Evolutionary conservation across 148 eudicot genomes (phyloP).

Genomic region (Vaccinium darrowii): DNA sequence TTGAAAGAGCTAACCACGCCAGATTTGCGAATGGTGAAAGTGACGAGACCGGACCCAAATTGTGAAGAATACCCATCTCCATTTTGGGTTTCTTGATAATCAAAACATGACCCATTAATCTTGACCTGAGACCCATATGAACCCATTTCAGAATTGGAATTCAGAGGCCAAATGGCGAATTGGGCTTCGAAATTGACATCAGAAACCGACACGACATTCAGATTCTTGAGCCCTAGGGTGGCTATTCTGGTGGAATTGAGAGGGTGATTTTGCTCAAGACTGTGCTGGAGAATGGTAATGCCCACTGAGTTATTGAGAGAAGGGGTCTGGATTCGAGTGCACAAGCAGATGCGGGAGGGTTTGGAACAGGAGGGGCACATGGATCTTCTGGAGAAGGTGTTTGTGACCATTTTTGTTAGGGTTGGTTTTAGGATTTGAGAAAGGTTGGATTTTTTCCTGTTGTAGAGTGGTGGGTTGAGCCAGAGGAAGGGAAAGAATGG

Average conservation of each 20-base stretch:
- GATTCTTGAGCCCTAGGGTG: slow-evolving; percentile 58
- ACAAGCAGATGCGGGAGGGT: slow-evolving; percentile 65
- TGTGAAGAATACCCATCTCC: slow-evolving; percentile 14
- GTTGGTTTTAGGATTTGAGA: slow-evolving; percentile 32
- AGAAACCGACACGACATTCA: slow-evolving; percentile 45
- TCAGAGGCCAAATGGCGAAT: slow-evolving; percentile 39
- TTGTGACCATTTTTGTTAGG: slow-evolving; percentile 33
- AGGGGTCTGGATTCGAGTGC: slow-evolving; percentile 56
- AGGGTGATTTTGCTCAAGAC: slow-evolving; percentile 73
- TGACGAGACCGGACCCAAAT: slow-evolving; percentile 23
- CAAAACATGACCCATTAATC: slow-evolving; percentile 16
- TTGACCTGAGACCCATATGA: slow-evolving; percentile 3
- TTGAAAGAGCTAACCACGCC: slow-evolving; percentile 41
- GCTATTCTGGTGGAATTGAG: slow-evolving; percentile 82
- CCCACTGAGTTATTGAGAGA: slow-evolving; percentile 55
- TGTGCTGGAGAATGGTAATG: slow-evolving; percentile 78
- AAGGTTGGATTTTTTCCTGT: not conserved
- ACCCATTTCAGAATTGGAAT: slow-evolving; percentile 9
- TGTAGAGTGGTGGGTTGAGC: not conserved
- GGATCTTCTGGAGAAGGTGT: slow-evolving; percentile 55
- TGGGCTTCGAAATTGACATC: slow-evolving; percentile 63
- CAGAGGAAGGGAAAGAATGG: not conserved
- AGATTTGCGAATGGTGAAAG: slow-evolving; percentile 45
- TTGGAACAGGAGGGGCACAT: slow-evolving; percentile 74
- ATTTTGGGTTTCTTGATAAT: not conserved